Evolutionary conservation across 495 filamentous ascomycete genomes (phyloP).

Genomic region (Talaromyces proteolyticus): DNA sequence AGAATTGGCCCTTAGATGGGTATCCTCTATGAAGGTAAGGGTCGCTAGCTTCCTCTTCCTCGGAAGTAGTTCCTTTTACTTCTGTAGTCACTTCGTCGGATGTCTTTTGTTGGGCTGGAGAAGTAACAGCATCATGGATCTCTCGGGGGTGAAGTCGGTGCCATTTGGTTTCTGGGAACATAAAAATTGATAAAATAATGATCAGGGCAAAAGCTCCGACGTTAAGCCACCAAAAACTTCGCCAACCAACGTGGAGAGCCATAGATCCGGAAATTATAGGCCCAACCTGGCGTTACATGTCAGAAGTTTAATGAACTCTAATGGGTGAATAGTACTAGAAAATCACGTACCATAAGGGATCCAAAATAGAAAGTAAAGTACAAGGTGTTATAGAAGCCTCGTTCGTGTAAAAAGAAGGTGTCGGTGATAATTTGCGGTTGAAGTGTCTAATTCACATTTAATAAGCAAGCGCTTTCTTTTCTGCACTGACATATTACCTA

Average conservation of each 20-base stretch:
- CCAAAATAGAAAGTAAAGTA: constrained; percentile 53
- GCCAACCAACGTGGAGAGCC: constrained; percentile 50
- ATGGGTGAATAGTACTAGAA: too few species aligned
- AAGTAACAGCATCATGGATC: not conserved
- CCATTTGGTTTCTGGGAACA: constrained; percentile 60
- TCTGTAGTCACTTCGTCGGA: too few species aligned
- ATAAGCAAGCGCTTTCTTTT: not conserved
- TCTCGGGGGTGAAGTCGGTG: constrained; percentile 23
- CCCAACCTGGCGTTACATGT: constrained; percentile 30
- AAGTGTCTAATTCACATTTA: constrained; percentile 37
- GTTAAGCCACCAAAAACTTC: constrained; percentile 53
- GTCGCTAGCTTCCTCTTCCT: constrained; percentile 4
- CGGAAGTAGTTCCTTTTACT: not conserved
- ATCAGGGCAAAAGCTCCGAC: constrained; percentile 39
- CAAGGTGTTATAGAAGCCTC: constrained; percentile 59
- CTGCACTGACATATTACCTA: constrained; percentile 6
- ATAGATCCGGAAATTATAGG: constrained; percentile 52
- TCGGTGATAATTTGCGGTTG: constrained; percentile 60
- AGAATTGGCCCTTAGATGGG: constrained; percentile 51
- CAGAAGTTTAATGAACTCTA: too few species aligned
- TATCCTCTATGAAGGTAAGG: constrained; percentile 40
- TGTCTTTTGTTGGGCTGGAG: not conserved
- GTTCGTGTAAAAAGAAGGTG: constrained; percentile 61
- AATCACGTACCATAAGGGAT: constrained; percentile 35
- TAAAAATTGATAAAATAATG: constrained; percentile 43